A percentile compares a stretch with the other conserved stretches of the same genome.
Evolutionary conservation across 1,284 basidiomycete genomes (phyloP).

Genomic region (Agaricales sp.): DNA sequence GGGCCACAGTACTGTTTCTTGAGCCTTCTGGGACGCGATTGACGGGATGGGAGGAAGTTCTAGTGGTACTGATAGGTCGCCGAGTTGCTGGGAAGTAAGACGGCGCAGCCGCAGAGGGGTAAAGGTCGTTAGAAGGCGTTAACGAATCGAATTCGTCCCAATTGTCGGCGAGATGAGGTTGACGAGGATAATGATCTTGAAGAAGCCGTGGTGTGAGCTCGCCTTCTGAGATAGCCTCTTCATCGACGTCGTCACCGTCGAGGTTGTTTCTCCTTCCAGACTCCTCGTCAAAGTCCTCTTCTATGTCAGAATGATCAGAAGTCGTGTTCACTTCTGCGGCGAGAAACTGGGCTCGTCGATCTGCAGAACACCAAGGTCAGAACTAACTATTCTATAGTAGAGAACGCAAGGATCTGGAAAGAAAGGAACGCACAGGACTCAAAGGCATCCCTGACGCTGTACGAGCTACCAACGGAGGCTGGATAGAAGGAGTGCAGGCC

Average conservation of each 20-base stretch:
- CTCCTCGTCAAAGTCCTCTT: neutral
- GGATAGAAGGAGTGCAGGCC: constrained; percentile 29
- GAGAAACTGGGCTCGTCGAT: constrained; percentile 53
- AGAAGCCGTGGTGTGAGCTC: neutral
- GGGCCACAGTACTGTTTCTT: constrained; percentile 45
- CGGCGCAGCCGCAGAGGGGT: neutral
- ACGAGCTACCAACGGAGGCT: constrained; percentile 41
- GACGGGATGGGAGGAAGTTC: neutral
- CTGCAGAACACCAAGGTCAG: constrained; percentile 22
- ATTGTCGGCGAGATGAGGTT: neutral
- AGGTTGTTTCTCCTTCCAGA: neutral
- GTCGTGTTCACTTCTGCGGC: constrained; percentile 28
- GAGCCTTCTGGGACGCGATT: neutral
- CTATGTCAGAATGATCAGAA: neutral
- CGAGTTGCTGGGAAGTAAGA: neutral
- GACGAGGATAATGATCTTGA: no score
- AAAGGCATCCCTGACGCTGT: constrained; percentile 40
- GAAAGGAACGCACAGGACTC: constrained; percentile 21
- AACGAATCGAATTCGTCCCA: neutral
- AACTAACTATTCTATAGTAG: no score
- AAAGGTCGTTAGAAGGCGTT: neutral
- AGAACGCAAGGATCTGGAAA: constrained; percentile 4
- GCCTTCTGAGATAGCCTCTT: neutral
- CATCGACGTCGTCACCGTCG: neutral
- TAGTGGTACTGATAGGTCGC: neutral